Conservation (phyloP, 2,329 filamentous ascomycete species). For the Dactylellina cionopaga region DNA sequence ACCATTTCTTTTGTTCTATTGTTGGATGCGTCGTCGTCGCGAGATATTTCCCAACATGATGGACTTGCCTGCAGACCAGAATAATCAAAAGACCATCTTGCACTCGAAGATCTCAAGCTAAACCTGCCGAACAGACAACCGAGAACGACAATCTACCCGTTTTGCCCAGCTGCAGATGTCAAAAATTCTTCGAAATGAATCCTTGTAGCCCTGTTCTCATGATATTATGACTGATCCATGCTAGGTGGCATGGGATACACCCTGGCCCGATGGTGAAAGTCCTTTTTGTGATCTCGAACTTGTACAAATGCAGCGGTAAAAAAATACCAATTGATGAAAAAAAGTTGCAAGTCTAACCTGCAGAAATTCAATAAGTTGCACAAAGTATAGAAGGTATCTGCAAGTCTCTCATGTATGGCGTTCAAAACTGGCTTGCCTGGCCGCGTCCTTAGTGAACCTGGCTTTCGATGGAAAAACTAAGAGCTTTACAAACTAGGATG, state of each 20-base stretch:
- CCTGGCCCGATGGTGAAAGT: slow-evolving; percentile 14
- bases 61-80: neutral
- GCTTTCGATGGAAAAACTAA: slow-evolving; percentile 15
- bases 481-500: slow-evolving; percentile 16
- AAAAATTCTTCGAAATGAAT: slow-evolving; percentile 30
- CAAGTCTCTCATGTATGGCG: slow-evolving; percentile 49
- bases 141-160: slow-evolving; percentile 39
- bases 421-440: slow-evolving; percentile 13
- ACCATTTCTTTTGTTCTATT: slow-evolving; percentile 28
- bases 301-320: slow-evolving; percentile 34
- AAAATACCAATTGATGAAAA: slow-evolving; percentile 32
- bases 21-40: slow-evolving; percentile 25
- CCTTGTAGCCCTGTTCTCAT: slow-evolving; percentile 40
- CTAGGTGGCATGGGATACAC: slow-evolving; percentile 28
- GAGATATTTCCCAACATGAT: slow-evolving; percentile 14
- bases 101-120: slow-evolving; percentile 10
- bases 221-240: slow-evolving; percentile 43
- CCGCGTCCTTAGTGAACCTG: slow-evolving; percentile 21
- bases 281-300: slow-evolving; percentile 34
- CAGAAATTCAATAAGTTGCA: slow-evolving; percentile 29
- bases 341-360: slow-evolving; percentile 21
- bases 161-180: slow-evolving; percentile 46
- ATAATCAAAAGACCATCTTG: slow-evolving; percentile 21
- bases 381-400: slow-evolving; percentile 50
- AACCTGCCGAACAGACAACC: slow-evolving; percentile 38